phyloP scores from a whole-genome alignment of 345 rosid species.

The Diplotaxis tenuifolia region DNA sequence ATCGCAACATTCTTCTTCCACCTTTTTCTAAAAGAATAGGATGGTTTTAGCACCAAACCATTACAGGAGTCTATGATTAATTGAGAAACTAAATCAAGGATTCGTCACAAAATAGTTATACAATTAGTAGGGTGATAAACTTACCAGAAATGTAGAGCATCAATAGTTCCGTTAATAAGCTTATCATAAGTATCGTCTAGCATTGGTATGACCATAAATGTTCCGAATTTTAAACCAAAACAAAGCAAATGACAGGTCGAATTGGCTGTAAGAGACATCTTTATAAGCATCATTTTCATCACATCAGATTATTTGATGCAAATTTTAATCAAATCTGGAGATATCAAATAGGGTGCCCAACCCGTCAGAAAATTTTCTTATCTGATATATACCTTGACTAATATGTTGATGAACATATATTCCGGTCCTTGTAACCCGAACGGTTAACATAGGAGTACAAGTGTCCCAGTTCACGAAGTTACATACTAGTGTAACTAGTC shows the following conservation, averaged over 20 bases:
- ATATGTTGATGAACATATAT: too few species aligned
- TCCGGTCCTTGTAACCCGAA: too few species aligned
- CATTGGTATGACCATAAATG: neutral
- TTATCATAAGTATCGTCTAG: neutral
- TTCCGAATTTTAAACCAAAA: neutral
- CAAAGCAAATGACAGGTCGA: neutral
- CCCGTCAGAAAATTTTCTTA: too few species aligned
- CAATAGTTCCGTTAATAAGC: neutral
- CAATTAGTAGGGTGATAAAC: neutral
- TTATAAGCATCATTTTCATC: too few species aligned
- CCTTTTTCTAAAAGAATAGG: neutral
- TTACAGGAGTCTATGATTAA: neutral
- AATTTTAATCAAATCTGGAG: neutral
- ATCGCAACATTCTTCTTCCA: neutral
- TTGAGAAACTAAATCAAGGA: neutral
- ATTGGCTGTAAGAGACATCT: too few species aligned
- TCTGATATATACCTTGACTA: too few species aligned
- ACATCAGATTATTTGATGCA: neutral
- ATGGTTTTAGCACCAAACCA: neutral
- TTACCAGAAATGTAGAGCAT: neutral
- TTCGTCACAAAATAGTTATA: neutral
- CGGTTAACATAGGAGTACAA: too few species aligned
- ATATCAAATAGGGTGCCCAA: neutral
- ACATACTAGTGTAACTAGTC: too few species aligned
- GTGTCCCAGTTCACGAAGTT: too few species aligned